Conservation (phyloP, 495 filamentous ascomycete species). For the Talaromyces ruber region DNA sequence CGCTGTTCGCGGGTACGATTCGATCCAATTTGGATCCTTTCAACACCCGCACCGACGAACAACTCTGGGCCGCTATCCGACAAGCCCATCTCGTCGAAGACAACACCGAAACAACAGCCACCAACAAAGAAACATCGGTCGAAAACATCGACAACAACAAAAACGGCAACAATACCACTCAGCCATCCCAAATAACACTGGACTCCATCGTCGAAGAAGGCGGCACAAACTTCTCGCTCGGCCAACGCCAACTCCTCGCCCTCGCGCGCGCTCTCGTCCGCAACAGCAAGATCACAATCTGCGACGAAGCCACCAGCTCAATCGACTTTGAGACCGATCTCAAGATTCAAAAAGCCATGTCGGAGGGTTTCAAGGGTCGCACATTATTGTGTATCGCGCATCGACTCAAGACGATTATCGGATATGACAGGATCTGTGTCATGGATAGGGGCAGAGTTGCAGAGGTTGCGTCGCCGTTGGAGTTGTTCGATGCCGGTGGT, state of each 20-base stretch:
- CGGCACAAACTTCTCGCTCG: slow-evolving; percentile 17
- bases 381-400: slow-evolving; percentile 22
- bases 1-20: slow-evolving; percentile 17
- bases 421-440: slow-evolving; percentile 18
- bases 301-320: slow-evolving; percentile 17
- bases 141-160: not conserved
- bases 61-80: slow-evolving; percentile 12
- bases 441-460: slow-evolving; percentile 15
- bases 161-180: not conserved
- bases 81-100: slow-evolving; percentile 10
- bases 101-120: not conserved
- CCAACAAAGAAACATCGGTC: not conserved
- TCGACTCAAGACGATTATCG: slow-evolving; percentile 15
- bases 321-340: slow-evolving; percentile 19
- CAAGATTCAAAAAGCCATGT: slow-evolving; percentile 16
- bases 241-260: slow-evolving; percentile 19
- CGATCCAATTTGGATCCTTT: slow-evolving; percentile 21
- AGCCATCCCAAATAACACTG: slow-evolving; percentile 7
- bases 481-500: slow-evolving; percentile 10
- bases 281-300: slow-evolving; percentile 14
- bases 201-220: slow-evolving; percentile 11
- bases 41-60: slow-evolving; percentile 12
- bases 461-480: slow-evolving; percentile 16
- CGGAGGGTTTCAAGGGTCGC: slow-evolving; percentile 9
- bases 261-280: slow-evolving; percentile 18